Conservation (phyloP, 345 rosid species). For the Salix viminalis region DNA sequence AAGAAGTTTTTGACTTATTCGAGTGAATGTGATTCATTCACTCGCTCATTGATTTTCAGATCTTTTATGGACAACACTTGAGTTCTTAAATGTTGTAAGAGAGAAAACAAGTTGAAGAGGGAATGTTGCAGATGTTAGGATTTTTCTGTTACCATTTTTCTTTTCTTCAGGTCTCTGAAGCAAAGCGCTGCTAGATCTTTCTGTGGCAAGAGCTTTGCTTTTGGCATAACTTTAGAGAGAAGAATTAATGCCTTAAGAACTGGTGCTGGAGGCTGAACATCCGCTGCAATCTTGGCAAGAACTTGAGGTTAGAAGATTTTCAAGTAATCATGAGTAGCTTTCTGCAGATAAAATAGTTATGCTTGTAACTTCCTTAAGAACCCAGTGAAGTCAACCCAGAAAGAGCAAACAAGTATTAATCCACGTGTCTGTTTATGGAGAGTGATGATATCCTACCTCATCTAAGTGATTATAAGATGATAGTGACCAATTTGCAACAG, state of each 20-base stretch:
- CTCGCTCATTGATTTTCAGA: too few species aligned
- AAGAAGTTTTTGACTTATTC: not conserved
- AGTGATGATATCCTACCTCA: not conserved
- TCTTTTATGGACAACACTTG: not conserved
- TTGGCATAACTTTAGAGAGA: constrained; percentile 57
- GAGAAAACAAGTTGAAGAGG: not conserved
- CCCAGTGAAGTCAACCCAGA: not conserved
- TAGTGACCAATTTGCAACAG: not conserved
- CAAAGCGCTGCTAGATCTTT: constrained; percentile 58
- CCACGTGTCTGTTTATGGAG: not conserved
- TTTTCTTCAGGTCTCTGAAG: constrained; percentile 66
- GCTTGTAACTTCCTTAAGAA: not conserved
- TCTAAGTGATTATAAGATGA: not conserved
- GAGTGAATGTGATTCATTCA: not conserved
- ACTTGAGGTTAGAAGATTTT: constrained; percentile 34
- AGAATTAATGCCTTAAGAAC: constrained; percentile 47
- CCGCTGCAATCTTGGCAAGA: constrained; percentile 75
- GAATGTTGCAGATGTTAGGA: not conserved
- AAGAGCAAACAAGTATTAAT: not conserved
- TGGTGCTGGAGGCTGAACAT: constrained; percentile 55
- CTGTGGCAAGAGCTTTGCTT: constrained; percentile 83
- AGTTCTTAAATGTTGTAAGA: not conserved
- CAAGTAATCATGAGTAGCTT: constrained; percentile 5
- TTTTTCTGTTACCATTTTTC: constrained; percentile 42
- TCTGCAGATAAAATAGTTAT: not conserved